Base-by-base conservation (phyloP, 495 filamentous ascomycete genomes). In the Elasticomyces elasticus region DNA sequence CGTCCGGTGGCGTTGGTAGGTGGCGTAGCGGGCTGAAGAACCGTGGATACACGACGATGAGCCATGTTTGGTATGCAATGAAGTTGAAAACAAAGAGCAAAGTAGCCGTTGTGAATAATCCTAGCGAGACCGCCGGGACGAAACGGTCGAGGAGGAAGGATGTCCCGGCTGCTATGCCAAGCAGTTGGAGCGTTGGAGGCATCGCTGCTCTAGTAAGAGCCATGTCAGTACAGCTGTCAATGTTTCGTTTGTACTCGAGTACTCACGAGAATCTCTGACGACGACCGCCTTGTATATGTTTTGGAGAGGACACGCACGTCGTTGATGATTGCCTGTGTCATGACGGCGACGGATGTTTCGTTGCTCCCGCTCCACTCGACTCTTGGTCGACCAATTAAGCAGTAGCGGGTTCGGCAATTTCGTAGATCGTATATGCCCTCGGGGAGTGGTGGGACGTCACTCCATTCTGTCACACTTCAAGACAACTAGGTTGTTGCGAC, bases 1-100 rank as follows among this genome's bases (percentile, higher is more conserved):
- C 62, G 56, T 72, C 76, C 72, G 66, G 17, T 40, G 62, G 54
- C 23, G 47, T 52, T 20, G 65, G 65, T 15, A 66, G 26, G 48
- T 66, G 31, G 17, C 64, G 55, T 33, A 66, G 49, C 15, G 90
- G 88, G n/a, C 79, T 87, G 54, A 94, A 71, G 60, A 82, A 73
- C 40, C 77, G 73, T 2, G 88, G 89, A 62, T 83, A 94, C 35
- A 72, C 25, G 15, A 69, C 23, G n/a, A 64, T 33, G 6, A 4
- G 57, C 59, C 63, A 72, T 30, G 30, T 24, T 38, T 51, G 43
- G 41, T 46, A 59, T 5, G 23, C 31, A 5, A 45, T n/a, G 25
- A 48, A 51, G 15, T 38, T 33, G 25, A 66, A 17, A 20, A 49
- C 30, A 37, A 64, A 47, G 13, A 58, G 31, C 5, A 64, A n/a